Base-by-base conservation (phyloP, 2,329 filamentous ascomycete species). In the Gaeumannomyces tritici region DNA sequence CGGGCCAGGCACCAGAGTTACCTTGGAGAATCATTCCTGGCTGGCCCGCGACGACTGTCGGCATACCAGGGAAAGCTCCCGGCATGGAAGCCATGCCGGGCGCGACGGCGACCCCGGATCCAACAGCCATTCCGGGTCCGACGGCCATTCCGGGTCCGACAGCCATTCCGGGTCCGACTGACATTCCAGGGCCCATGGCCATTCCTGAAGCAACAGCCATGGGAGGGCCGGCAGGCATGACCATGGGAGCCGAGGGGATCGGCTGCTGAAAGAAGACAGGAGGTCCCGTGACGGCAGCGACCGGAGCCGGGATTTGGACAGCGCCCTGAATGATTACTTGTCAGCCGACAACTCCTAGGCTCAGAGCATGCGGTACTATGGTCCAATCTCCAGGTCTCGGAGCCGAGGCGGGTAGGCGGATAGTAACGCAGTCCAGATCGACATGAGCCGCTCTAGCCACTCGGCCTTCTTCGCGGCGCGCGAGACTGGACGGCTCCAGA, bases 1-100 rank as follows among this genome's bases (percentile, higher is more conserved):
- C 80, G n/a, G 79, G 76, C 65, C 75, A 70, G 58, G 74, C 68
- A 60, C 70, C 72, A 59, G 57, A 61, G 64, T 62, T 78, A 75
- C 77, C 77, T 76, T 75, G 71, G 13, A 58, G 27, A 33, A 77
- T 69, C 67, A 76, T 66, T 65, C 72, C 72, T 12, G 63, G 61
- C 21, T 59, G 59, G 31, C 42, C 42, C 42, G 42, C 21, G 6
- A 51, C 42, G n/a, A 61, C 66, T 61, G 63, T 66, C 57, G 60
- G 63, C 64, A 65, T 62, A 35, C 63, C 61, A 42, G 62, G 61
- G 27, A 42, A 58, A 27, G 61, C 62, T 33, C 65, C 65, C 33
- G 64, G 60, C 21, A 63, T 29, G 42, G 65, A 55, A 2, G 60
- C 24, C 47, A 59, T 61, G 59, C 58, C 56, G 56, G 0, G 21